Evolutionary conservation across 2,329 filamentous ascomycete genomes (phyloP), one percentile per base, ranked within the genome.

Genomic region (Calonectria naviculata): DNA sequence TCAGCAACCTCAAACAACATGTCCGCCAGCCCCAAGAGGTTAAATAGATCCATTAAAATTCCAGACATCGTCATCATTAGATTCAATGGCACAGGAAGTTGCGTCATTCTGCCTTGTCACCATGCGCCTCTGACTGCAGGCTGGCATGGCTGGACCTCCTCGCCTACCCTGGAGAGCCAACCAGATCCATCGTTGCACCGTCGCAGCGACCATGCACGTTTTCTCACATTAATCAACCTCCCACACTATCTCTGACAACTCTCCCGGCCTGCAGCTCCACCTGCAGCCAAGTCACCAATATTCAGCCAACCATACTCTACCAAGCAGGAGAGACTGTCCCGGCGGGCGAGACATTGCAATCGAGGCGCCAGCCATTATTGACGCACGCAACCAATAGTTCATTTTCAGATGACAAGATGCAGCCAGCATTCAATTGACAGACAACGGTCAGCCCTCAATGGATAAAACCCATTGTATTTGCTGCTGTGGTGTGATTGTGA

Each of bases 141-240:
- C 21, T 15, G 15, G 10, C 19, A 6, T 44, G 56, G 26, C 38
- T 15, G 36, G 7, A 34, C 26, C 36, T 44, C 26, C 24, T 31
- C 56, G 10, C 24, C 56, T 61, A 41, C 56, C 38, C 56, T 49
- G 46, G 24, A 54, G 47, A 38, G 12, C 47, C 47, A 54, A 52
- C 62, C 36, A 38, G 19, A 65, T 26, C 62, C 19, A 36, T 41
- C n/a, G 21, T 52, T 41, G 31, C 47, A 54, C 46, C 62, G 34
- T 65, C 36, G 38, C 62, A 65, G 44, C 34, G 46, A n/a, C 34
- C 21, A 42, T 54, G 62, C 46, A 54, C 44, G 44, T 21, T 36
- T 64, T 64, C 61, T 24, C 38, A 42, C 47, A 49, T 54, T 54
- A 46, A 54, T 65, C 46, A 65, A 65, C 47, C 36, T 65, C 62